Evolutionary conservation across 768 basidiomycete species (phyloP), one percentile per base, ranked within the genome.

Genomic region (Trametes cubensis): DNA sequence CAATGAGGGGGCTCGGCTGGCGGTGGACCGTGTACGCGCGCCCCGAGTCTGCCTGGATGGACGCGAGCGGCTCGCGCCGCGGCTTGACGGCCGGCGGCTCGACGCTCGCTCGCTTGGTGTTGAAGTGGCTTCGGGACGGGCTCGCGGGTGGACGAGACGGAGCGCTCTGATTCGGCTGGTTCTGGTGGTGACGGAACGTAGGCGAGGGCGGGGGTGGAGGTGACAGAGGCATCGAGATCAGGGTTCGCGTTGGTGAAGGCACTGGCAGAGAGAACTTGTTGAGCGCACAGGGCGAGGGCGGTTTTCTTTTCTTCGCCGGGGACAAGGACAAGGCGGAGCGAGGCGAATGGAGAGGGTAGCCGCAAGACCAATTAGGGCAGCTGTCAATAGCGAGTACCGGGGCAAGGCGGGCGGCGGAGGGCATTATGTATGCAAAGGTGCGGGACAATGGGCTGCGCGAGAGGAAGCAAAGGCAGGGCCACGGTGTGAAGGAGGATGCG

Each of bases 1-100:
- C 34, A 34, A 34, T 34, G 47, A 17, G 46, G n/a, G 21, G 40
- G 10, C 21, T 7, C 39, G 28, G 15, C 7, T 39, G 39, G 48
- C 40, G 28, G 23, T 49, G 5, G n/a, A n/a, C n/a, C n/a, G n/a
- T n/a, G 20, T 55, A 26, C 15, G 13, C n/a, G 34, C 50, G 51
- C 10, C 26, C 49, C 17, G n/a, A 17, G 13, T 47, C 55, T 6
- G 42, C 55, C 47, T 62, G 61, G 50, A 57, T 57, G 41, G 61
- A 52, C 2, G 61, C 52, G 51, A 60, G 34, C 2, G 51, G 50
- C 6, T 50, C 39, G 18, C 58, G 58, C 4, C 40, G 41, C 40
- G 54, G 39, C 6, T 21, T 42, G 38, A 23, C 53, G 25, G 42
- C 40, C 30, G 54, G 54, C 42, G 26, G 21, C 45, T 30, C 21